Percentiles rank a stretch among this genome's conserved stretches.
Conservation (phyloP, 2,329 filamentous ascomycete species). For the Ceratocystis lukuohia region DNA sequence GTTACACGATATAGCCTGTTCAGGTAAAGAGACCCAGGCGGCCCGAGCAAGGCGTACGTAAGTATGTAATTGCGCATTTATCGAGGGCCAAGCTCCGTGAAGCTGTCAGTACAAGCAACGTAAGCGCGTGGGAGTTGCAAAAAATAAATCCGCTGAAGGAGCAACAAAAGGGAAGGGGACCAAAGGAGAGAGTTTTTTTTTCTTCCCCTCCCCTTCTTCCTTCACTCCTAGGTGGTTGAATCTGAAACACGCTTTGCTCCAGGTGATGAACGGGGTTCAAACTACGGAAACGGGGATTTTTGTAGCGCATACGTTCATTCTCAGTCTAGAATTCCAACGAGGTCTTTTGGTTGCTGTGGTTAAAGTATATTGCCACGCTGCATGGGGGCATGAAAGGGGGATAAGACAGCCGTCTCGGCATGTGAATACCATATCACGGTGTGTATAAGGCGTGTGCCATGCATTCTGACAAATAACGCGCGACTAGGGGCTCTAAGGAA, state of each 20-base stretch:
- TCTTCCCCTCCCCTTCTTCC: background rate
- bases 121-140: background rate
- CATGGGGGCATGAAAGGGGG: background rate
- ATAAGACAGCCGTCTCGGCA: background rate
- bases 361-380: background rate
- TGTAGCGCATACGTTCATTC: background rate
- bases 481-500: background rate
- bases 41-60: background rate
- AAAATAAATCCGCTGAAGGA: background rate
- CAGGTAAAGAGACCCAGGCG: background rate
- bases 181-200: background rate
- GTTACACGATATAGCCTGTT: background rate
- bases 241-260: slow-evolving; percentile 6
- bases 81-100: background rate
- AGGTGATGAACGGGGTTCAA: background rate
- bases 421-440: background rate
- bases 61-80: background rate
- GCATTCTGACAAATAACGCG: background rate
- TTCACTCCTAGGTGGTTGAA: slow-evolving; percentile 2
- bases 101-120: background rate
- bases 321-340: background rate
- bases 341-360: background rate
- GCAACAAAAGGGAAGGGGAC: background rate
- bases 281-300: background rate
- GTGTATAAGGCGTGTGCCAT: background rate